These are phyloP conservation scores for Vigna nakashimae DNA, from an alignment of 306 rosid species.

Conservation along the genomic window DNA sequence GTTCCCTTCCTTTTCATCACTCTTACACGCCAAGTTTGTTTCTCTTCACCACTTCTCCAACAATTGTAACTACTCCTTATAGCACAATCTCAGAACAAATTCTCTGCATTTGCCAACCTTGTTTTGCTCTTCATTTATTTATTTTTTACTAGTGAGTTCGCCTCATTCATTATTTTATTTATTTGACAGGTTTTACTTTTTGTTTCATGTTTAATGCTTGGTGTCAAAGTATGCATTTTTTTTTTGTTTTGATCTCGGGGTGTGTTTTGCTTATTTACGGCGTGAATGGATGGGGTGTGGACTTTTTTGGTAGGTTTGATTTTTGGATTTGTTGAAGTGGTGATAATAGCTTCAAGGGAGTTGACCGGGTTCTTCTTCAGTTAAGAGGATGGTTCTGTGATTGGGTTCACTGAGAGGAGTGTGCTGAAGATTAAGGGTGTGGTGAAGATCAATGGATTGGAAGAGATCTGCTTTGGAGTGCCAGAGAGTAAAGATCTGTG, in stretches of 20 bases:
- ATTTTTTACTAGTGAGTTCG: constrained; percentile 50
- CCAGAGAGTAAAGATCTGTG: constrained; percentile 60
- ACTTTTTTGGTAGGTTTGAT: constrained; percentile 23
- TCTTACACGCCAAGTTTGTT: constrained; percentile 61
- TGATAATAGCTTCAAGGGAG: constrained; percentile 33
- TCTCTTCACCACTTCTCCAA: constrained; percentile 30
- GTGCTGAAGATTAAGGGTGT: constrained; percentile 49
- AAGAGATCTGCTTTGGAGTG: constrained; percentile 62
- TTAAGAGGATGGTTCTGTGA: constrained; percentile 56
- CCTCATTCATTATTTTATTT: constrained; percentile 6
- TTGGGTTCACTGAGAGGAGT: constrained; percentile 40
- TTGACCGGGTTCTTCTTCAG: constrained; percentile 47
- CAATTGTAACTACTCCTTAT: constrained; percentile 31
- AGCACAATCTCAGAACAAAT: constrained; percentile 27
- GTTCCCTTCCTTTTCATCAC: constrained; percentile 53
- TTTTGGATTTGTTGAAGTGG: constrained; percentile 35
- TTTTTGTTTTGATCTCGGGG: background rate
- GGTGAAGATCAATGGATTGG: constrained; percentile 70
- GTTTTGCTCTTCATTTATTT: constrained; percentile 37
- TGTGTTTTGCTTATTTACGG: constrained; percentile 24
- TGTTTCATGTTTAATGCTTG: constrained; percentile 7
- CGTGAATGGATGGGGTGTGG: constrained; percentile 10
- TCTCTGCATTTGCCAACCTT: constrained; percentile 57
- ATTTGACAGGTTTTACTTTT: constrained; percentile 19
- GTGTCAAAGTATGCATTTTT: background rate